phyloP scores from a whole-genome alignment of 2,329 filamentous ascomycete species.

The Cytospora paraplurivora region DNA sequence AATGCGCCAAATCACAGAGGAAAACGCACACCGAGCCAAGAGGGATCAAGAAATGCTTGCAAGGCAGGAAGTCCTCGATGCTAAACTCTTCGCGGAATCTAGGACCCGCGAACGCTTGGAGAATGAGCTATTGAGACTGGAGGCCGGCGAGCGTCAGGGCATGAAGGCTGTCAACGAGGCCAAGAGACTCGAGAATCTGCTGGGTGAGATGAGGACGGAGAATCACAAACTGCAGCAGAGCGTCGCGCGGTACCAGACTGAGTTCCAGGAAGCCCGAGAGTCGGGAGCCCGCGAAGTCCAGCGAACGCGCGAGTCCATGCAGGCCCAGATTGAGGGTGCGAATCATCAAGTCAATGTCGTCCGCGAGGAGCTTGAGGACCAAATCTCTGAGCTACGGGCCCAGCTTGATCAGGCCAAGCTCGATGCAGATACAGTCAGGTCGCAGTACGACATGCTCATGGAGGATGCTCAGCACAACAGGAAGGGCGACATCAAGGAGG shows the following conservation, averaged over 20 bases:
- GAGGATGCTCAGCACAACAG: conserved; percentile 77
- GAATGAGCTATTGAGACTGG: conserved; percentile 66
- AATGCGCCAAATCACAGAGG: conserved; percentile 76
- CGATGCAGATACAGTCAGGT: conserved; percentile 79
- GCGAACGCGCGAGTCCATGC: conserved; percentile 75
- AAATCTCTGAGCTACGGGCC: conserved; percentile 69
- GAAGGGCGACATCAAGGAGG: conserved; percentile 54
- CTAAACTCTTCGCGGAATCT: conserved; percentile 73
- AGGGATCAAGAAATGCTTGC: conserved; percentile 79
- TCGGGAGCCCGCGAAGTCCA: conserved; percentile 78
- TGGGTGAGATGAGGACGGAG: conserved; percentile 63
- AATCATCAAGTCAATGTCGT: conserved; percentile 85
- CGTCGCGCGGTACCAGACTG: conserved; percentile 71
- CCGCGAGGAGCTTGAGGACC: conserved; percentile 78
- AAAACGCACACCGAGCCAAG: conserved; percentile 77
- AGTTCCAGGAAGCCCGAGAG: conserved; percentile 82
- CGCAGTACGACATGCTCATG: conserved; percentile 79
- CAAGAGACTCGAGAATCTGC: conserved; percentile 58
- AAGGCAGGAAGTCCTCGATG: conserved; percentile 77
- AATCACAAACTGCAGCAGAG: conserved; percentile 73
- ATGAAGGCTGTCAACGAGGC: conserved; percentile 65
- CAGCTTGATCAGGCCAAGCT: conserved; percentile 78
- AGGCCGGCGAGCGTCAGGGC: conserved; percentile 64
- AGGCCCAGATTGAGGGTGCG: conserved; percentile 79
- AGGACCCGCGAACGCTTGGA: conserved; percentile 69